Percentiles rank a stretch among this genome's conserved stretches.
Conservation (phyloP, 495 filamentous ascomycete genomes). For the Daldinia bambusicola region DNA sequence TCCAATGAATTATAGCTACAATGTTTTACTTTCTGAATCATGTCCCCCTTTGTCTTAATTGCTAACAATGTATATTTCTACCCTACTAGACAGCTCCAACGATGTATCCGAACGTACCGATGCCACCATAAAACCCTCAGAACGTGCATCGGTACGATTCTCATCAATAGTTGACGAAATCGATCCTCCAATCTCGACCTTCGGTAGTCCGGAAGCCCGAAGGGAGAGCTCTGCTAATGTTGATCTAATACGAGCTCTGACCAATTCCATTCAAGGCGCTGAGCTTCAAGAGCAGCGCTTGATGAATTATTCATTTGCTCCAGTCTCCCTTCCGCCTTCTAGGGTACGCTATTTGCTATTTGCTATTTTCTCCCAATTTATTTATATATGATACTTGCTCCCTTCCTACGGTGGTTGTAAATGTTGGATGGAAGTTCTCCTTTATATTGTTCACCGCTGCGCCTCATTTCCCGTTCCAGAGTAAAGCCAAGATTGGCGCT, state of each 20-base stretch:
- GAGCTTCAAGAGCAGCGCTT: slow-evolving; percentile 83
- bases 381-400: slow-evolving; percentile 15
- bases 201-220: slow-evolving; percentile 45
- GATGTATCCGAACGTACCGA: slow-evolving; percentile 38
- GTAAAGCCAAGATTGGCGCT: neutral
- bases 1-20: neutral
- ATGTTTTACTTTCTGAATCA: neutral
- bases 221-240: slow-evolving; percentile 60
- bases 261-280: slow-evolving; percentile 74
- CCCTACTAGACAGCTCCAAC: slow-evolving; percentile 41
- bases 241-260: slow-evolving; percentile 76
- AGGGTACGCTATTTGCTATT: slow-evolving; percentile 63
- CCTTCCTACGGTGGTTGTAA: neutral
- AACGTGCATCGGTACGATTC: slow-evolving; percentile 74
- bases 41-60: slow-evolving; percentile 18
- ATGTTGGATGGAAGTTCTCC: slow-evolving; percentile 3
- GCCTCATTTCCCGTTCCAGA: slow-evolving; percentile 1
- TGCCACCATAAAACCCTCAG: slow-evolving; percentile 40
- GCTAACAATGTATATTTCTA: slow-evolving; percentile 34
- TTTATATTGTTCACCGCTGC: slow-evolving; percentile 9
- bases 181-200: slow-evolving; percentile 58
- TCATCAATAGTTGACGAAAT: slow-evolving; percentile 81
- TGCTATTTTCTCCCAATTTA: slow-evolving; percentile 49
- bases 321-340: slow-evolving; percentile 85
- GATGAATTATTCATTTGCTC: slow-evolving; percentile 86